Base-by-base conservation (phyloP, 495 filamentous ascomycete species). In the Neurospora sp. region DNA sequence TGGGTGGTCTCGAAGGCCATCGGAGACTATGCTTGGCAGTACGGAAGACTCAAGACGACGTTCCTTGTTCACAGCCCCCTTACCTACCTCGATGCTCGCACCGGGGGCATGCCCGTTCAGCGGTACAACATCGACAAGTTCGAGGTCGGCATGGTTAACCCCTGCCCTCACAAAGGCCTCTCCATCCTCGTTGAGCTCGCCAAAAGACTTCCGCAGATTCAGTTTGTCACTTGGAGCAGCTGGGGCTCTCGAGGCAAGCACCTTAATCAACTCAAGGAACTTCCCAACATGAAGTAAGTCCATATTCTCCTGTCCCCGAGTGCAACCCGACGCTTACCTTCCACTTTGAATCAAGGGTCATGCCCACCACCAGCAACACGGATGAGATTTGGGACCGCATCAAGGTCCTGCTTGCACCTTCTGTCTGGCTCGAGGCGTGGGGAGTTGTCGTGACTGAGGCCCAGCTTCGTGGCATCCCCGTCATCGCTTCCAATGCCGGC, bases 121-220 rank as follows among this genome's bases (percentile, higher is more conserved):
- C 79, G 79, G 40, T 31, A 76, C 74, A 81, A 81, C 46, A 68
- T 77, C 8, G 73, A 79, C 74, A 78, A 77, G 53, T 53, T 71
- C 6, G 79, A 78, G 38, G 74, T 81, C 14, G 79, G 79, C 71
- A 78, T 81, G 78, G 72, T 81, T 69, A 81, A 81, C 59, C 79
- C 79, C 3, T 79, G 78, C 69, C 79, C 79, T 9, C 74, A 75
- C 73, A 81, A 81, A 59, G 79, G 79, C 0, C 72, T 78, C 5
- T 12, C 61, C 5, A 81, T 81, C 35, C 44, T 81, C 9, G 31
- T 81, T 31, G 78, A 37, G 1, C 73, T 81, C 7, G 79, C 79
- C 68, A 68, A 72, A 39, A 70, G 70, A 37, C 73, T 79, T 5
- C 79, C 79, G 2, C 37, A 79, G 27, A 68, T 78, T 69, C 76